Evolutionary conservation across 768 basidiomycete species (phyloP).

Genomic region (Punctularia strigosozonata): DNA sequence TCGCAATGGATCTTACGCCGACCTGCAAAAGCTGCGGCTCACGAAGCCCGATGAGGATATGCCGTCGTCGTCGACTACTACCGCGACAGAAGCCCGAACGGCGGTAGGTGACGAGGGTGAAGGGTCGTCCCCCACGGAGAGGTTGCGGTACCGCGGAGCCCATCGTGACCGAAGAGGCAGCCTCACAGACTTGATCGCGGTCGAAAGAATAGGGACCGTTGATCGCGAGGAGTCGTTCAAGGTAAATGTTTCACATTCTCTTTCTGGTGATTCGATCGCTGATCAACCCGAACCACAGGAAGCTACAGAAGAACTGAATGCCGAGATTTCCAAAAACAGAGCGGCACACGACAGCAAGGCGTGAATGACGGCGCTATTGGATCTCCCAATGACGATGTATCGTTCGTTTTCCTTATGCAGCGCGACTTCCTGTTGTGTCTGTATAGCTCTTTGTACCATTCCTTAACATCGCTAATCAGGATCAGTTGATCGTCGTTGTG

Average conservation of each 20-base stretch:
- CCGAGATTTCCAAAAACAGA: slow-evolving; percentile 44
- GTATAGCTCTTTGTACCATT: no score
- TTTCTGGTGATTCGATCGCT: no score
- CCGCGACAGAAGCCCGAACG: slow-evolving; percentile 5
- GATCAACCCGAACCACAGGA: no score
- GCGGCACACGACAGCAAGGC: slow-evolving; percentile 22
- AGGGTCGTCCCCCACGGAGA: slow-evolving; percentile 20
- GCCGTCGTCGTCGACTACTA: slow-evolving; percentile 4
- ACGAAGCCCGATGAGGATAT: slow-evolving; percentile 10
- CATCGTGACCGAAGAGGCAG: slow-evolving; percentile 49
- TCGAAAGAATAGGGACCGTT: slow-evolving; percentile 49
- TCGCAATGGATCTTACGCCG: slow-evolving; percentile 69
- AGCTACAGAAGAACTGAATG: slow-evolving; percentile 57
- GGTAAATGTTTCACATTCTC: no score
- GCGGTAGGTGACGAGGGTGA: slow-evolving; percentile 22
- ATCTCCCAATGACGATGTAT: no score
- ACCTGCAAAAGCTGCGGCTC: slow-evolving; percentile 58
- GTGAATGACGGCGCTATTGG: slow-evolving; percentile 3
- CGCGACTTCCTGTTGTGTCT: no score
- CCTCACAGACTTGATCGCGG: slow-evolving; percentile 51
- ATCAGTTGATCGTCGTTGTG: no score
- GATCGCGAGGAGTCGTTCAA: slow-evolving; percentile 47
- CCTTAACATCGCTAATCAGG: no score
- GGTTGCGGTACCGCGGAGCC: slow-evolving; percentile 12
- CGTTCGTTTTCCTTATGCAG: no score